These are phyloP conservation scores for Scedosporium dehoogii DNA, from an alignment of 2,329 filamentous ascomycete species.

Conservation along the genomic window DNA sequence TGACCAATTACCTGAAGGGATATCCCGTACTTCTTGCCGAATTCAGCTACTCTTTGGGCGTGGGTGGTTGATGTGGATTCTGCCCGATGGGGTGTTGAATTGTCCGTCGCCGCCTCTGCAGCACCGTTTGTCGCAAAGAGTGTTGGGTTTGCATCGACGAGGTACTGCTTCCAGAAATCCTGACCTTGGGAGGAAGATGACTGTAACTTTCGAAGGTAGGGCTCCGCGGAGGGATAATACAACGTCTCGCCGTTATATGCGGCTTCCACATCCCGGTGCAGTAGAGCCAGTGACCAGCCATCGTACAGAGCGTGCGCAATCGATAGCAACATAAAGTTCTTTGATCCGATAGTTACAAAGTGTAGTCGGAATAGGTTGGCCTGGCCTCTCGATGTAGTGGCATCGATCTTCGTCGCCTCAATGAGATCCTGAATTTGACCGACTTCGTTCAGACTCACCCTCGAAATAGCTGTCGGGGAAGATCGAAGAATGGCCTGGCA, in stretches of 20 bases:
- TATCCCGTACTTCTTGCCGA: conserved; percentile 58
- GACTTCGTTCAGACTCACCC: conserved; percentile 15
- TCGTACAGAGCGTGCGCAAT: conserved; percentile 85
- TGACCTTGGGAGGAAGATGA: conserved; percentile 5
- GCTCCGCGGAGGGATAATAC: conserved; percentile 36
- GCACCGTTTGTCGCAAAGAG: conserved; percentile 14
- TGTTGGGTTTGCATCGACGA: conserved; percentile 40
- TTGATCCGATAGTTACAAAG: conserved; percentile 23
- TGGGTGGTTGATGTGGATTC: neutral
- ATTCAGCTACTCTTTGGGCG: conserved; percentile 24
- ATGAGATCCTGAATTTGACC: conserved; percentile 27
- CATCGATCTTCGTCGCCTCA: conserved; percentile 24
- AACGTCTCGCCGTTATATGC: conserved; percentile 44
- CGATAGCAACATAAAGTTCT: conserved; percentile 49
- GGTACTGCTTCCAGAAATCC: conserved; percentile 62
- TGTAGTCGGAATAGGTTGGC: conserved; percentile 38
- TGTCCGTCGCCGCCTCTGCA: neutral
- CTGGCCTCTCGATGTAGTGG: conserved; percentile 24
- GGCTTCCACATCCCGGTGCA: conserved; percentile 61
- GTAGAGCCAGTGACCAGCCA: conserved; percentile 67
- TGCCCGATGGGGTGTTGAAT: neutral
- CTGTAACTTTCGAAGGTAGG: conserved; percentile 30
- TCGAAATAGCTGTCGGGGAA: conserved; percentile 12
- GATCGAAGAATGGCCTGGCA: conserved; percentile 35
- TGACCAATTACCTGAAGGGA: conserved; percentile 70